Evolutionary conservation across 1,139 yeast species (phyloP).

Genomic region (Magnusiomyces suaveolens): DNA sequence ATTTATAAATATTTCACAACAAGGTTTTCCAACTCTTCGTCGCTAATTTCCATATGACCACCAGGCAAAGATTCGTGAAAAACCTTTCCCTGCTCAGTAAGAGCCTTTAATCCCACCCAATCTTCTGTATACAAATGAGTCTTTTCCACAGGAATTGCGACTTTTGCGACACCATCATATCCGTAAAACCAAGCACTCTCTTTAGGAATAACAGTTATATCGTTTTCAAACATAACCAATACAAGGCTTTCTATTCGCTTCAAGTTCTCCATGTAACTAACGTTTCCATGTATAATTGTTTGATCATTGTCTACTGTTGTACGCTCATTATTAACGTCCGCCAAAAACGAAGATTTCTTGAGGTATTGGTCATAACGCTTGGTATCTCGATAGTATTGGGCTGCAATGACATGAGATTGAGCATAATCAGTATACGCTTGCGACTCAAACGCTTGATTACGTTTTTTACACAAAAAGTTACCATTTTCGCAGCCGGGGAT

Average conservation of each 20-base stretch:
- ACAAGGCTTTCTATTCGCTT: slow-evolving; percentile 43
- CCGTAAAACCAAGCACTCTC: slow-evolving; percentile 61
- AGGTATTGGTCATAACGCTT: slow-evolving; percentile 41
- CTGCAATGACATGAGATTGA: slow-evolving; percentile 54
- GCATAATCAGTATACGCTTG: slow-evolving; percentile 55
- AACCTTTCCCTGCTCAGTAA: slow-evolving; percentile 39
- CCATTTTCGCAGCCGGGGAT: slow-evolving; percentile 49
- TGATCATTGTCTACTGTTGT: slow-evolving; percentile 5
- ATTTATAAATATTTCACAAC: slow-evolving; percentile 31
- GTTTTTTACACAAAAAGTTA: slow-evolving; percentile 54
- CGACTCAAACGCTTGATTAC: slow-evolving; percentile 46
- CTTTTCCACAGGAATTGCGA: slow-evolving; percentile 39
- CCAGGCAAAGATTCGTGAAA: slow-evolving; percentile 47
- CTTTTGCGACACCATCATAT: slow-evolving; percentile 38
- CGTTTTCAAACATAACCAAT: slow-evolving; percentile 50
- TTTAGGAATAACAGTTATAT: slow-evolving; percentile 61
- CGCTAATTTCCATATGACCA: slow-evolving; percentile 57
- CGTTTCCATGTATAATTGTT: slow-evolving; percentile 21
- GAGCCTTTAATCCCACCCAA: slow-evolving; percentile 47
- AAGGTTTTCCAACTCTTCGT: slow-evolving; percentile 38
- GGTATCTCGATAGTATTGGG: slow-evolving; percentile 59
- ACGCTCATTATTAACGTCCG: slow-evolving; percentile 58
- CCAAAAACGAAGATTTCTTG: slow-evolving; percentile 46
- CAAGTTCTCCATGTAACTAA: slow-evolving; percentile 39
- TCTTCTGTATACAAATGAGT: slow-evolving; percentile 45